Conservation (phyloP, 129 eudicot genomes). For the Flaveria bidentis region DNA sequence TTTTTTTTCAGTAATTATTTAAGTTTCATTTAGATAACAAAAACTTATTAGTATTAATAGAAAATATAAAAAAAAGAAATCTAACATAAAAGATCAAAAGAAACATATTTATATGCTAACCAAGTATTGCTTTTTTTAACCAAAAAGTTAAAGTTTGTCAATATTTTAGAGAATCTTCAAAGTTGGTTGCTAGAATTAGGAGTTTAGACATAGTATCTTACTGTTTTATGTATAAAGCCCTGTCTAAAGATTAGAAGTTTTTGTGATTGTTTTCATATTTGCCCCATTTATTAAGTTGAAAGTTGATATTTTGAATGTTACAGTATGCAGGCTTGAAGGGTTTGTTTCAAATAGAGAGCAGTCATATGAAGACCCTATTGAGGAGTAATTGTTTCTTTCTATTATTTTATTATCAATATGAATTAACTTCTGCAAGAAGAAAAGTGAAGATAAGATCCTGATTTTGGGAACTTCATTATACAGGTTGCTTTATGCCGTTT, state of each 20-base stretch:
- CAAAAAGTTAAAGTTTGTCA: not conserved
- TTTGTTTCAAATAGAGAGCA: conserved; percentile 99
- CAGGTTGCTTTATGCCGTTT: conserved; percentile 99
- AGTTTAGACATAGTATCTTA: not conserved
- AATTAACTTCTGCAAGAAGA: conserved; percentile 22
- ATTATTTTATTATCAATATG: not conserved
- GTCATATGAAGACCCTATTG: conserved; percentile 97
- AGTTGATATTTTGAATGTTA: conserved; percentile 37
- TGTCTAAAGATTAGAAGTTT: not conserved
- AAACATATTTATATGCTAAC: not conserved
- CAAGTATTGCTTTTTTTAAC: not conserved
- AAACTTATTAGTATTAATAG: not conserved
- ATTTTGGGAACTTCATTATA: conserved; percentile 24
- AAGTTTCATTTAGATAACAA: not conserved
- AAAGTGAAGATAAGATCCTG: conserved; percentile 29
- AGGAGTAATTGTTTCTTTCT: conserved; percentile 66
- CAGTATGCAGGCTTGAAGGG: conserved; percentile 99
- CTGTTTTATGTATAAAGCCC: too few relatives aligned
- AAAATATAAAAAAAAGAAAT: not conserved
- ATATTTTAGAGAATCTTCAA: not conserved
- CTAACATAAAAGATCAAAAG: not conserved
- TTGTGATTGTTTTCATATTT: conserved; percentile 22
- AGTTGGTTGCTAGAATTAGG: not conserved
- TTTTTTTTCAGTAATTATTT: not conserved
- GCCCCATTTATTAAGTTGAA: conserved; percentile 18